Evolutionary conservation across 192 early-diverging fungal genomes (phyloP), one percentile per base, ranked within the genome.

Genomic region (Coemansia sp.): DNA sequence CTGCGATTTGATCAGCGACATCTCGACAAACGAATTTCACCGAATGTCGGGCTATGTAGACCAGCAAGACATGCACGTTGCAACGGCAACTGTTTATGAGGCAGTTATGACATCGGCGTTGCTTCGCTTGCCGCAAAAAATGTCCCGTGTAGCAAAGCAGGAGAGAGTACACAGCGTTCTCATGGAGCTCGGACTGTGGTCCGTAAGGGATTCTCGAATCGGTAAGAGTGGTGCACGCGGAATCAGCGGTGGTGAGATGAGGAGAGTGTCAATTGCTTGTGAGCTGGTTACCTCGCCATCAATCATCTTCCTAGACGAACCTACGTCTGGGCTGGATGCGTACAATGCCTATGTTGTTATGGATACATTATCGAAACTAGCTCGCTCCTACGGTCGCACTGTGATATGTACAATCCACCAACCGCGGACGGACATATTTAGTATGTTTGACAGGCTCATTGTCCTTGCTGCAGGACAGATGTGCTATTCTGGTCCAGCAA

Each of bases 401-500:
- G 87, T 98, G 14, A 84, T 98, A 16, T 92, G 92, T 60, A 98
- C 96, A 11, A 98, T 98, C 44, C 96, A 98, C 72, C 96, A 98
- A 69, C 96, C 96, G 15, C 86, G 96, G 21, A 90, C 90, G 2
- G 93, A 98, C 58, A 95, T 98, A 39, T 94, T 93, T 64, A 88
- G 89, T 21, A 79, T 95, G 66, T 98, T 98, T 85, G 94, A 98
- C 76, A 86, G 92, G 56, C 77, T 96, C 6, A 82, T 98, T 15
- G 75, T 98, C 23, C 66, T 98, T 18, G 92, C 92, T 24, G 90
- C 90, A 39, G 94, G 94, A 1, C 76, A 89, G 66, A 77, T 92
- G 67, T 87, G 95, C 35, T 96, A 93, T 69, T 95, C 92, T 16
- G 96, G 96, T 3, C 88, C 90, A 44, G 89, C 90, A n/a, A 48